Conservation (phyloP, 441 rosid species). For the Croton laevigatus region DNA sequence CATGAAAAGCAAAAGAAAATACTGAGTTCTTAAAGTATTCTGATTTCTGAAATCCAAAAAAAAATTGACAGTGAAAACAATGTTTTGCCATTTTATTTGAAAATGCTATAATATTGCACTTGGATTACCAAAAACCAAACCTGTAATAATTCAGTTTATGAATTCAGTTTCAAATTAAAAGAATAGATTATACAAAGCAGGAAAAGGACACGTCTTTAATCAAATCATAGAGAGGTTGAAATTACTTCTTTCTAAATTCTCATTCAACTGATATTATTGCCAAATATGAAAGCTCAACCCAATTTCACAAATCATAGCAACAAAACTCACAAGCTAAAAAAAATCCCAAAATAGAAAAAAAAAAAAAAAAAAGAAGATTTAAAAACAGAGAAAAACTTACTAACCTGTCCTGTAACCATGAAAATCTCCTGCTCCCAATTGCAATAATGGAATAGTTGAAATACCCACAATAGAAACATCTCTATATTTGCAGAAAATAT, state of each 20-base stretch:
- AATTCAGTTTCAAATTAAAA: background rate
- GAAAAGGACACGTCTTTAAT: background rate
- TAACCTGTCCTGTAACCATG: constrained; percentile 22
- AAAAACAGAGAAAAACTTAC: background rate
- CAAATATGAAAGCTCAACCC: background rate
- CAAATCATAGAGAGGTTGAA: background rate
- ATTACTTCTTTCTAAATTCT: background rate
- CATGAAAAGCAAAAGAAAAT: no score
- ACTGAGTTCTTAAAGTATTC: background rate
- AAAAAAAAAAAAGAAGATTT: background rate
- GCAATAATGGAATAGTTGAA: constrained; percentile 26
- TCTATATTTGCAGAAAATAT: constrained; percentile 12
- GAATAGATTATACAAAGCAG: background rate
- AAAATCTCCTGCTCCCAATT: constrained; percentile 6
- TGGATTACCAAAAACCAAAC: background rate
- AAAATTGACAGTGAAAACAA: background rate
- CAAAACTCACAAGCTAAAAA: background rate
- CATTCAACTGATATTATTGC: background rate
- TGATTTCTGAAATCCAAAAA: background rate
- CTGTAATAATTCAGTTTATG: background rate
- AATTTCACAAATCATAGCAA: background rate
- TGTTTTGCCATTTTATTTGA: no score
- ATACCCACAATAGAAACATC: constrained; percentile 19
- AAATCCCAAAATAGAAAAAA: background rate
- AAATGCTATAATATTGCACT: background rate